Conservation (phyloP, 202 grass and related monocot genomes). For the Elaeis oleifera region DNA sequence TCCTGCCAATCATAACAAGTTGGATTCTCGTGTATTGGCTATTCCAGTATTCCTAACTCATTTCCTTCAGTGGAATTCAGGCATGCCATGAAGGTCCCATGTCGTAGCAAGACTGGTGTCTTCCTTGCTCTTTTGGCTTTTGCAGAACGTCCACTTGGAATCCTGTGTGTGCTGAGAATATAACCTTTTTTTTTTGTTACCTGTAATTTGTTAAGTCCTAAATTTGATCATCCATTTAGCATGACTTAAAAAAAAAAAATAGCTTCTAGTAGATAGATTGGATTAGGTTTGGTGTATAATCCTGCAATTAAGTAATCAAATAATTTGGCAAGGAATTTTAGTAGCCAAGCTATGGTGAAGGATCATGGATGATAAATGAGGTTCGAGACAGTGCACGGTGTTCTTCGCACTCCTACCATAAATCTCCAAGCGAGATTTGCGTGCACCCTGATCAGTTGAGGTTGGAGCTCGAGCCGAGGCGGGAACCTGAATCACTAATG, state of each 20-base stretch:
- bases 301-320: no score
- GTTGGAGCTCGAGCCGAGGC: no score
- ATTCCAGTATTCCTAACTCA: slow-evolving; percentile 5
- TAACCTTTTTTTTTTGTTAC: slow-evolving; percentile 48
- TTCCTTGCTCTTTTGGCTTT: slow-evolving; percentile 1
- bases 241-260: neutral
- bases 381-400: no score
- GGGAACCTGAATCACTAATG: slow-evolving; percentile 18
- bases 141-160: slow-evolving; percentile 27
- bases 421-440: no score
- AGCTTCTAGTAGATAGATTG: neutral
- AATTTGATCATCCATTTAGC: no score
- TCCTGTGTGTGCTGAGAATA: slow-evolving; percentile 50
- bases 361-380: no score
- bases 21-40: neutral
- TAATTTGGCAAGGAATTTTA: no score
- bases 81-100: slow-evolving; percentile 53
- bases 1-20: slow-evolving; percentile 27
- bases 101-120: slow-evolving; percentile 40
- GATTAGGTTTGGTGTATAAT: no score
- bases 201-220: neutral
- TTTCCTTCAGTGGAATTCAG: slow-evolving; percentile 11
- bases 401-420: no score
- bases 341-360: no score
- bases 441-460: no score